Percentiles rank a stretch among this genome's conserved stretches.
Conservation (phyloP, 306 rosid species). For the Fragaria ananassa region DNA sequence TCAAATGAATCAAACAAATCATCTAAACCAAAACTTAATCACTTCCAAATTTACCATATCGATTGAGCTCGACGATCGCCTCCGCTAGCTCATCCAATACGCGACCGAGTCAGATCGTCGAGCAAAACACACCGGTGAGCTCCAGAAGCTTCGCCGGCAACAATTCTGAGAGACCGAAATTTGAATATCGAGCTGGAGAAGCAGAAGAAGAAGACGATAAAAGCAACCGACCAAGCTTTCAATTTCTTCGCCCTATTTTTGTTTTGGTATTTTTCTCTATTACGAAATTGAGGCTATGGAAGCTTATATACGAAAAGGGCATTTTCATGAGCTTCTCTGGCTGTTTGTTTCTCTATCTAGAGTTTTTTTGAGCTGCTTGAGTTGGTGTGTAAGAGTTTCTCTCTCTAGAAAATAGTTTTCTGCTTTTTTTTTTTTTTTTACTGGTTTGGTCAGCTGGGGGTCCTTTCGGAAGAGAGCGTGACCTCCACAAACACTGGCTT, state of each 20-base stretch:
- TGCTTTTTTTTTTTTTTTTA: background rate
- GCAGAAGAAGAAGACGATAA: constrained; percentile 44
- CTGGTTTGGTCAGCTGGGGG: constrained; percentile 40
- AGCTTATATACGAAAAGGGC: constrained; percentile 29
- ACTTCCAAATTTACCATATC: constrained; percentile 62
- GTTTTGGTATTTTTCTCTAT: background rate
- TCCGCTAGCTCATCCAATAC: constrained; percentile 82
- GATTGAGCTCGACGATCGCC: constrained; percentile 62
- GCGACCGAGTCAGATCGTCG: constrained; percentile 46
- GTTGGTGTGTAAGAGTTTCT: constrained; percentile 30
- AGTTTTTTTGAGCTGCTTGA: background rate
- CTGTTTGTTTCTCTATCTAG: constrained; percentile 39
- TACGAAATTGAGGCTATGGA: constrained; percentile 33
- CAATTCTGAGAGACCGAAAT: constrained; percentile 30
- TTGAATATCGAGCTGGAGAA: constrained; percentile 43
- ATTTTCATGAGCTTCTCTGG: constrained; percentile 31
- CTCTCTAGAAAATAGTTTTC: constrained; percentile 22
- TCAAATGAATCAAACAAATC: constrained; percentile 45
- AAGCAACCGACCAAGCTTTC: constrained; percentile 24
- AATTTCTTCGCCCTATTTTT: constrained; percentile 13
- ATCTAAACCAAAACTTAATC: background rate
- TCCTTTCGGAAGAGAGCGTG: constrained; percentile 45
- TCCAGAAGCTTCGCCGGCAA: constrained; percentile 42
- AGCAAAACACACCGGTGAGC: constrained; percentile 21
- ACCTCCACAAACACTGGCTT: constrained; percentile 49